These are phyloP conservation scores for Pezicula radicicola DNA, from an alignment of 2,329 filamentous ascomycete genomes.

Conservation along the genomic window DNA sequence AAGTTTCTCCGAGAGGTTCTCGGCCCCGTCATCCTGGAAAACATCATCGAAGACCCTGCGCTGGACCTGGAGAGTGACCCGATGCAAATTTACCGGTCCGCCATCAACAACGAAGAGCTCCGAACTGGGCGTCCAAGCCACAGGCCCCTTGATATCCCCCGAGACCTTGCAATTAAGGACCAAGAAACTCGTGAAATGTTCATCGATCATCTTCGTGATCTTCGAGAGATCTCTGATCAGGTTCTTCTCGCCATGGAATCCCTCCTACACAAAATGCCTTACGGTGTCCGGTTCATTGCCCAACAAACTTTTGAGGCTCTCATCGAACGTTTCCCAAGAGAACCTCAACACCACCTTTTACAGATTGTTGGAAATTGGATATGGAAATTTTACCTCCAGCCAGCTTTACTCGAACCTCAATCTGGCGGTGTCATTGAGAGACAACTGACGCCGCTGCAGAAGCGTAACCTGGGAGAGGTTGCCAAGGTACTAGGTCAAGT, in stretches of 20 bases:
- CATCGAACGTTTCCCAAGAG: conserved; percentile 72
- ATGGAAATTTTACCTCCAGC: conserved; percentile 91
- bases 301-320: conserved; percentile 82
- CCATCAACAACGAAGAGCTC: conserved; percentile 96
- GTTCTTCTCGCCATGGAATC: conserved; percentile 83
- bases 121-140: conserved; percentile 82
- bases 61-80: conserved; percentile 95
- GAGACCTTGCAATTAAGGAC: conserved; percentile 94
- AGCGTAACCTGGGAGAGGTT: conserved; percentile 86
- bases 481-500: conserved; percentile 90
- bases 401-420: conserved; percentile 84
- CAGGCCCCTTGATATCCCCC: conserved; percentile 78
- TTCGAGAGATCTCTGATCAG: conserved; percentile 91
- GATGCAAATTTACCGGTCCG: conserved; percentile 92
- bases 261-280: conserved; percentile 82
- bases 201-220: conserved; percentile 89
- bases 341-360: conserved; percentile 73
- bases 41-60: conserved; percentile 87
- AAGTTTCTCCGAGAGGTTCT: conserved; percentile 89
- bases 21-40: conserved; percentile 81
- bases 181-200: conserved; percentile 89
- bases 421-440: conserved; percentile 91
- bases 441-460: conserved; percentile 84
- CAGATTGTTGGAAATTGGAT: conserved; percentile 88
- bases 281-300: conserved; percentile 84